Conservation (phyloP, 768 basidiomycete species). For the Lactarius evosmus region DNA sequence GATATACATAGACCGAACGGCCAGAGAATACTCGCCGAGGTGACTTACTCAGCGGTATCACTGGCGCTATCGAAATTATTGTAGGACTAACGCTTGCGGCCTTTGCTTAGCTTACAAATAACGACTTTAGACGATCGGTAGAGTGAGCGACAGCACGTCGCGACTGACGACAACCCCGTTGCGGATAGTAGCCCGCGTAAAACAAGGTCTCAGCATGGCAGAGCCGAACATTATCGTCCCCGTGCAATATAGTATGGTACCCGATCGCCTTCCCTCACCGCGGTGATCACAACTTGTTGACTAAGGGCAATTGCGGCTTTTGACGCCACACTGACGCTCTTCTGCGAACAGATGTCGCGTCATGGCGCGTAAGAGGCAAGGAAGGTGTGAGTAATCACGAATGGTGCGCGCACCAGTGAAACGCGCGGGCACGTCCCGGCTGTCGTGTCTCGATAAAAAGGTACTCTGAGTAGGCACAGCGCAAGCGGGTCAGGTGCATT, state of each 20-base stretch:
- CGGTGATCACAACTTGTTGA: slow-evolving; percentile 34
- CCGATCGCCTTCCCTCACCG: slow-evolving; percentile 39
- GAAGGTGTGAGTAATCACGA: not conserved
- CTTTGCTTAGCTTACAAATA: not conserved
- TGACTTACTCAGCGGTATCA: not conserved
- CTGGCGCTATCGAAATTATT: not conserved
- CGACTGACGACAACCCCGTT: slow-evolving; percentile 43
- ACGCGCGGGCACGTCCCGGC: slow-evolving; percentile 43
- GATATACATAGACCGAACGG: not conserved
- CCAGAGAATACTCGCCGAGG: no score
- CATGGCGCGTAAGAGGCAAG: slow-evolving; percentile 13
- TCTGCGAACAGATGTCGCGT: slow-evolving; percentile 34
- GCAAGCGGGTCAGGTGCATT: slow-evolving; percentile 61
- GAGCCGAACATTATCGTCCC: slow-evolving; percentile 43
- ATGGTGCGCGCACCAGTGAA: slow-evolving; percentile 43
- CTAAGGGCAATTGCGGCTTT: slow-evolving; percentile 46
- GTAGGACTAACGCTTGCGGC: not conserved
- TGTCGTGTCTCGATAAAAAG: slow-evolving; percentile 56
- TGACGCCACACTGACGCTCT: slow-evolving; percentile 50
- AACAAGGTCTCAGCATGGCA: slow-evolving; percentile 49
- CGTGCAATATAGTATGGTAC: slow-evolving; percentile 57
- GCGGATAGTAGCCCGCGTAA: slow-evolving; percentile 51
- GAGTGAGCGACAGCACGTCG: slow-evolving; percentile 37
- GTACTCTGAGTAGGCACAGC: slow-evolving; percentile 55
- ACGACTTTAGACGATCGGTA: not conserved